Evolutionary conservation across 2,329 filamentous ascomycete genomes (phyloP).

Genomic region (Cytospora mali): DNA sequence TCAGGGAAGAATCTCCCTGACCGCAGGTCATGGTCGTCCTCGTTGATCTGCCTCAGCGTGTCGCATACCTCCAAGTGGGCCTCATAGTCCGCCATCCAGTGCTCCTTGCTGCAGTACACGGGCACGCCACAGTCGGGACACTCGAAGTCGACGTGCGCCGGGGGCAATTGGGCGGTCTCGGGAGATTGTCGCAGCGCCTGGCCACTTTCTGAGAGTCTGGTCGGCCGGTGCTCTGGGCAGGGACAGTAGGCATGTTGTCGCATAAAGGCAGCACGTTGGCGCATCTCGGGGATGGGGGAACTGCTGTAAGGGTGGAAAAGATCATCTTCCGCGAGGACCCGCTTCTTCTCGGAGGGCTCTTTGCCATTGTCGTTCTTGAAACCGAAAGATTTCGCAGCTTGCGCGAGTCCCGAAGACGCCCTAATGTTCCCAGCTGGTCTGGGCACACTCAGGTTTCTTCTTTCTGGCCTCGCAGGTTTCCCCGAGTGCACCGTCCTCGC

Average conservation of each 20-base stretch:
- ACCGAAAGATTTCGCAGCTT: conserved; percentile 19
- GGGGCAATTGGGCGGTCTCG: conserved; percentile 59
- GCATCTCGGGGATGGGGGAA: conserved; percentile 87
- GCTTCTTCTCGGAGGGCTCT: conserved; percentile 28
- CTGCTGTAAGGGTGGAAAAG: conserved; percentile 91
- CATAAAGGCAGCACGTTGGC: conserved; percentile 86
- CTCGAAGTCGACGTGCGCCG: conserved; percentile 87
- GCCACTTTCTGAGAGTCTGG: conserved; percentile 67
- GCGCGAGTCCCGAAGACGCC: conserved; percentile 24
- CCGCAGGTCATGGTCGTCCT: conserved; percentile 93
- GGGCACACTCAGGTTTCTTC: not conserved
- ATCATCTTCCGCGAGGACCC: conserved; percentile 68
- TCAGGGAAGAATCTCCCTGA: conserved; percentile 92
- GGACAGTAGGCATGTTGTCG: conserved; percentile 92
- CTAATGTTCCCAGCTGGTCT: conserved; percentile 4
- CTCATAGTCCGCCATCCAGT: conserved; percentile 97
- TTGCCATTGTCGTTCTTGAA: conserved; percentile 2
- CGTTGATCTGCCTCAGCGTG: conserved; percentile 87
- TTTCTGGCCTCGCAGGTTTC: conserved; percentile 14
- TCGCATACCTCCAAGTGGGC: conserved; percentile 91
- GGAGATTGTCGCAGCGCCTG: conserved; percentile 57
- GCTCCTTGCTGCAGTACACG: conserved; percentile 89
- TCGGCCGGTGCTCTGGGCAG: conserved; percentile 82
- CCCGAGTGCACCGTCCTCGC: conserved; percentile 22
- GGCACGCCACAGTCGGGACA: conserved; percentile 96